Conservation (phyloP, 1,284 basidiomycete species). For the Sanghuangporus baumii region DNA sequence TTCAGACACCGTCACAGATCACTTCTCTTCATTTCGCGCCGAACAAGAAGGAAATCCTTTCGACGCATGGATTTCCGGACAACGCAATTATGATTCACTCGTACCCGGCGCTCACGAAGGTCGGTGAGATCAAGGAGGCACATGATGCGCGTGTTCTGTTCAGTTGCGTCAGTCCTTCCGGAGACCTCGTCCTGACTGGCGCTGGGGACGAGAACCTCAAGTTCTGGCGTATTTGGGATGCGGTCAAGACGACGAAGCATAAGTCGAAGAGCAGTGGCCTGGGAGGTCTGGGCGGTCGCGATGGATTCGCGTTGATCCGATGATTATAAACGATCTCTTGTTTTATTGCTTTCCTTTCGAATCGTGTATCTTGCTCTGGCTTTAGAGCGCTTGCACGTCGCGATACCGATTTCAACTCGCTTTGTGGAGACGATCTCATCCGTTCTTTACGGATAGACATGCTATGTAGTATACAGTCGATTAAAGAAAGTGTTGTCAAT, state of each 20-base stretch:
- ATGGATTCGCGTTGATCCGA: not conserved
- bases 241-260: slow-evolving; percentile 40
- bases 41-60: slow-evolving; percentile 86
- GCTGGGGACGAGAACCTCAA: slow-evolving; percentile 94
- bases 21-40: slow-evolving; percentile 89
- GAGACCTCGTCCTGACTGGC: slow-evolving; percentile 85
- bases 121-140: slow-evolving; percentile 87
- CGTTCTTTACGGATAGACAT: no score
- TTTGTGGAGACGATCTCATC: no score
- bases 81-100: slow-evolving; percentile 64
- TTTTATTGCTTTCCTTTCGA: not conserved
- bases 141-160: slow-evolving; percentile 88
- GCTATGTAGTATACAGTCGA: no score
- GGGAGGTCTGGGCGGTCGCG: slow-evolving; percentile 23
- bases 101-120: slow-evolving; percentile 66
- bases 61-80: slow-evolving; percentile 90
- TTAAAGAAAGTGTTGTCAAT: no score
- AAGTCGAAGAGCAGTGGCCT: slow-evolving; percentile 41
- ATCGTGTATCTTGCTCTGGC: no score
- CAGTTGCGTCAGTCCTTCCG: slow-evolving; percentile 80
- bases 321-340: not conserved
- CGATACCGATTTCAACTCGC: no score
- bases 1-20: slow-evolving; percentile 85
- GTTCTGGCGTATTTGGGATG: slow-evolving; percentile 83
- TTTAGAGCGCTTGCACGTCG: no score